Conservation (phyloP, 2,329 filamentous ascomycete genomes). For the Arthrobotrys conoides region DNA sequence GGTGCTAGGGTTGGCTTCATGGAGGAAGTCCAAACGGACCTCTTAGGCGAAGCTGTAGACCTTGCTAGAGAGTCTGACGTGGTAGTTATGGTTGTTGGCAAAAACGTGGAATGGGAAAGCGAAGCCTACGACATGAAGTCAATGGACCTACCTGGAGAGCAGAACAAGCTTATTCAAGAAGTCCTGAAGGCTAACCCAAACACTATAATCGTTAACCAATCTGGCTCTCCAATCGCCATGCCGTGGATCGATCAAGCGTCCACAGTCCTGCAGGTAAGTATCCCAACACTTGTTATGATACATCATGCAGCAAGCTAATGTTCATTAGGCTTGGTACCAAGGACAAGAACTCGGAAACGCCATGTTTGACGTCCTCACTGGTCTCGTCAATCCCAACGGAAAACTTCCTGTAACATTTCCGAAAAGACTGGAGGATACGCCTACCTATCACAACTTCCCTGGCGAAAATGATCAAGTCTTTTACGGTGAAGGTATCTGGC, state of each 20-base stretch:
- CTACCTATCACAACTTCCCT: slow-evolving; percentile 79
- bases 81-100: slow-evolving; percentile 81
- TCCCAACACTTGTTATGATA: slow-evolving; percentile 23
- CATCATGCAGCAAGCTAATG: slow-evolving; percentile 32
- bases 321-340: slow-evolving; percentile 82
- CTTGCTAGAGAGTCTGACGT: slow-evolving; percentile 80
- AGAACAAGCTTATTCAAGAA: slow-evolving; percentile 74
- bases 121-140: slow-evolving; percentile 70
- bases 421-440: slow-evolving; percentile 77
- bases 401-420: slow-evolving; percentile 84
- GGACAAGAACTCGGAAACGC: slow-evolving; percentile 89
- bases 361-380: slow-evolving; percentile 83
- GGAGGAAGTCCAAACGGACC: slow-evolving; percentile 66
- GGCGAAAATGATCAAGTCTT: slow-evolving; percentile 78
- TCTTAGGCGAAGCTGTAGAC: slow-evolving; percentile 73
- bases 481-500: slow-evolving; percentile 84
- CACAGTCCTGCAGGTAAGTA: slow-evolving; percentile 65
- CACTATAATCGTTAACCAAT: slow-evolving; percentile 81
- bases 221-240: slow-evolving; percentile 81
- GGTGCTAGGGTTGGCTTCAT: slow-evolving; percentile 65
- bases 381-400: slow-evolving; percentile 79
- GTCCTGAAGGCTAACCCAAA: slow-evolving; percentile 78
- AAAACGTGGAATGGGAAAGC: slow-evolving; percentile 72
- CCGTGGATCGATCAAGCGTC: slow-evolving; percentile 75
- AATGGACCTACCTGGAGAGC: slow-evolving; percentile 73